Evolutionary conservation across 345 rosid genomes (phyloP), one percentile per base, ranked within the genome.

Genomic region (Cardamine chenopodiifolia): DNA sequence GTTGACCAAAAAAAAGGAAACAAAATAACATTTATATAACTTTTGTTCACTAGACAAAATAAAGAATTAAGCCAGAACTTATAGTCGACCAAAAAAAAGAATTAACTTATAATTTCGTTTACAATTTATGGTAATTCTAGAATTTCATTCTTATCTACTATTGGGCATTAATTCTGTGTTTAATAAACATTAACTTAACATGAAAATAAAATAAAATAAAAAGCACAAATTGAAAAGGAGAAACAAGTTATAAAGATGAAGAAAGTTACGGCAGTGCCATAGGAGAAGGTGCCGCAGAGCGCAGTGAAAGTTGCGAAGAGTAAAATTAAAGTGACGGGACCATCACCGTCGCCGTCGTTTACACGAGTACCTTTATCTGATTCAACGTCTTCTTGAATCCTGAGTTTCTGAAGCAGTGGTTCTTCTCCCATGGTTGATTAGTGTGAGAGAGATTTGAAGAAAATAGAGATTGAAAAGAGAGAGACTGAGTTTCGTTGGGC

Each of bases 221-320:
- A 6, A 3, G n/a, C 3, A 39, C 4, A 26, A 0, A 34, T n/a
- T n/a, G n/a, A 7, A 19, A 4, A 28, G 1, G 3, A 19, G 17
- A 23, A 23, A 39, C 22, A 32, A 66, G 39, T n/a, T n/a, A n/a
- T 11, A 23, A 52, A 60, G 56, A 65, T 39, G 58, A 42, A 55
- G 60, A 44, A 54, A 35, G 37, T 68, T 73, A 79, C 82, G 28
- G 82, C 74, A 73, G 71, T 61, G 66, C 82, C 82, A 79, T 68
- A 79, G 31, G 78, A 73, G 62, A 68, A 79, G 47, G 55, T 73
- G 31, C 82, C 66, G n/a, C 75, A 79, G 19, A 79, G 71, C 35
- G 62, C 75, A 79, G 78, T 73, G 60, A 73, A 55, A 31, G 82
- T 79, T 45, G 78, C 47, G 32, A 62, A 32, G 39, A 79, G 74